Evolutionary conservation across 441 rosid genomes (phyloP), one percentile per base, ranked within the genome.

Genomic region (Theobroma grandiflorum): DNA sequence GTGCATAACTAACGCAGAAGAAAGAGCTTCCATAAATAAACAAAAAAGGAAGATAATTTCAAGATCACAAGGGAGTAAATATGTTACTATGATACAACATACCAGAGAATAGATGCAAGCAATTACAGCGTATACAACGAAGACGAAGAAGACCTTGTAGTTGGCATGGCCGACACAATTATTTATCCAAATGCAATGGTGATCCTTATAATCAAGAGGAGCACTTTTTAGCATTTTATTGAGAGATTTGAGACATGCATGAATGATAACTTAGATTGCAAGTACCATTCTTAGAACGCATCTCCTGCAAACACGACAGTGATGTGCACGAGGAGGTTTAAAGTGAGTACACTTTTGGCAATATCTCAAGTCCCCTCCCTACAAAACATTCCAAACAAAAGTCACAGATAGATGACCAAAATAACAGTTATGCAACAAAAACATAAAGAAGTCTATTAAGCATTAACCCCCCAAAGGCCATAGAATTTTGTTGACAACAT

Each of bases 101-200:
- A 95, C 99, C 96, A 90, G 82, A 76, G 98, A 91, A 85, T 95
- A 92, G 80, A 93, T 63, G 86, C 94, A 89, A 8, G 97, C 87
- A 70, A 85, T 85, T 80, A 87, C 90, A 1, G 97, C 98, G 84
- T 89, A 88, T 57, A 92, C 85, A 81, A 95, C 90, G 73, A 95
- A 94, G 74, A 90, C 79, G 74, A 95, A 93, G 91, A 95, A 95
- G 84, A 82, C 91, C 86, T 95, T 95, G 82, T 95, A 95, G 89
- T 95, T 95, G 78, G 95, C 88, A 77, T 94, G 96, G 82, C 99
- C 99, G 1, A 96, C 97, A 52, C 99, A 96, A 78, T 96, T 96
- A 84, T 88, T 94, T 88, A 96, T 96, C 99, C 99, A 96, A 42
- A 94, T 91, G 90, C 99, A 96, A 82, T 94, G 99, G 72, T 95